These are phyloP conservation scores for Leptographium radiaticola DNA, from an alignment of 2,329 filamentous ascomycete genomes.

Conservation along the genomic window DNA sequence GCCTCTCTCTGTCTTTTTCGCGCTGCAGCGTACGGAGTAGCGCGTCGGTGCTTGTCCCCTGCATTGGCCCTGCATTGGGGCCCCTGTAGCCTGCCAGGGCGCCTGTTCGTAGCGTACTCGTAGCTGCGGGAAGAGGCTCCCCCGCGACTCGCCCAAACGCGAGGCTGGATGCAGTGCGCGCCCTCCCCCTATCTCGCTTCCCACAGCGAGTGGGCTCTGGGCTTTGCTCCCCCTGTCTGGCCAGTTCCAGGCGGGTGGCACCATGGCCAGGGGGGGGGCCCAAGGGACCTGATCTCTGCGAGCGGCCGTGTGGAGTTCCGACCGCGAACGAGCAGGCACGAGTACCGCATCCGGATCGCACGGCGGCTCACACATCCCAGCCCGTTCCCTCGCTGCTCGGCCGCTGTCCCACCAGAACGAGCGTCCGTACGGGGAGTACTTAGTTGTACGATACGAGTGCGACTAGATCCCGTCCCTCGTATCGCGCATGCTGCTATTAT, in stretches of 20 bases:
- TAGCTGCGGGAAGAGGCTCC: not conserved
- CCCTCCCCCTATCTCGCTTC: not conserved
- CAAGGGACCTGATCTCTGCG: not conserved
- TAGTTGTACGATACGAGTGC: too few relatives aligned
- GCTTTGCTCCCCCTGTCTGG: not conserved
- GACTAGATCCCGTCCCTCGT: too few relatives aligned
- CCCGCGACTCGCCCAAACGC: not conserved
- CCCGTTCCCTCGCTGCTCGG: too few relatives aligned
- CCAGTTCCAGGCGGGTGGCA: not conserved
- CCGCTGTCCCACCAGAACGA: not conserved
- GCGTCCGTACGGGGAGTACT: too few relatives aligned
- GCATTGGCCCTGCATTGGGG: not conserved
- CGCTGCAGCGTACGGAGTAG: not conserved
- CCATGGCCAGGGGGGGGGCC: too few relatives aligned
- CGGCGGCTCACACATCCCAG: too few relatives aligned
- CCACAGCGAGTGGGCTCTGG: not conserved
- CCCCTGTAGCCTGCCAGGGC: not conserved
- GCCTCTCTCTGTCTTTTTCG: constrained; percentile 9
- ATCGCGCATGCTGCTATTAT: not conserved
- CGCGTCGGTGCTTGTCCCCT: not conserved
- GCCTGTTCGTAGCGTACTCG: not conserved
- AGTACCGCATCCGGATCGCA: too few relatives aligned
- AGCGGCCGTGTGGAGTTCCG: too few relatives aligned
- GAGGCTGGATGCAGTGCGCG: not conserved
- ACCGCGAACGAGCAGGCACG: too few relatives aligned